Evolutionary conservation across 2,329 filamentous ascomycete species (phyloP), one percentile per base, ranked within the genome.

Genomic region (Elsinoe perseae): DNA sequence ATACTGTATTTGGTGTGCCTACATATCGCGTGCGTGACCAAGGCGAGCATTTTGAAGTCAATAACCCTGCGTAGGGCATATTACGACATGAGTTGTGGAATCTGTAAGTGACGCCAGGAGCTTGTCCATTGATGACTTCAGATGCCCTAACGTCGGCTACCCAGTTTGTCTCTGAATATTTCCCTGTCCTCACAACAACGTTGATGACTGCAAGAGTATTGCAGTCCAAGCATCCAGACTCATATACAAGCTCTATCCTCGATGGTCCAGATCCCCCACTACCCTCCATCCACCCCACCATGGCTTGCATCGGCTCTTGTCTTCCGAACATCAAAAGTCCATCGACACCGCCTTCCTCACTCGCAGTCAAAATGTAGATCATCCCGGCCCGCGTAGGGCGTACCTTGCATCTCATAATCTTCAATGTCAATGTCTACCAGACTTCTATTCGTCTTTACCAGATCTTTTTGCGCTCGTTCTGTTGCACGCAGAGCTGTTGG

Each of bases 351-450:
- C 48, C 28, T 36, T 34, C 28, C 30, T 23, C 23, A n/a, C 3
- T 9, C 16, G 28, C 7, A 34, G 28, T 34, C 18, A 52, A 52
- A 52, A 52, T 52, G 48, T 52, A 36, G 48, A 52, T 52, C 32
- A 10, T 36, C 27, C 16, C 48, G 48, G 16, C 9, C 28, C 27
- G 48, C 10, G 12, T 32, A 50, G 25, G 16, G 44, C 44, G 48
- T 52, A 38, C 48, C 30, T 32, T 23, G 2, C 30, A 2, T n/a
- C n/a, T 25, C 48, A 38, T 12, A 23, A 7, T 16, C 48, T 38
- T 38, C 18, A 28, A 52, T 52, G 48, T 38, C 18, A 28, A 52
- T 52, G 48, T 20, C 48, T 27, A 14, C 20, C 20, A 20, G 6
- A 34, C 9, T 16, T 34, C 20, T 20, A n/a, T 12, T 16, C n/a